Evolutionary conservation across 345 rosid species (phyloP).

Genomic region (Hibiscus tridactylites): DNA sequence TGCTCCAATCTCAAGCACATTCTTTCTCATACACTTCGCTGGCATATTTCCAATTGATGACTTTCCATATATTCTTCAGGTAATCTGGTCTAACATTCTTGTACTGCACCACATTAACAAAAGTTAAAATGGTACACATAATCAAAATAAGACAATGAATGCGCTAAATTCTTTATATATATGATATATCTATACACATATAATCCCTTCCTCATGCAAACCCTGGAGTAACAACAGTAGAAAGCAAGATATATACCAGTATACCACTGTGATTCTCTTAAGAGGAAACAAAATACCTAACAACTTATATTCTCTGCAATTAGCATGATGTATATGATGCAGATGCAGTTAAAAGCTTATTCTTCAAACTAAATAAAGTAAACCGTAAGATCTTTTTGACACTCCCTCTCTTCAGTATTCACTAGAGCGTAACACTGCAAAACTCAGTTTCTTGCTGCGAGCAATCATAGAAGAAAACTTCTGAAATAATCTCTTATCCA

Average conservation of each 20-base stretch:
- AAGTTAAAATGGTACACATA: background rate
- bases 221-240: too few species aligned
- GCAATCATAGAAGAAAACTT: background rate
- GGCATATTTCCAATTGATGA: slow-evolving; percentile 87
- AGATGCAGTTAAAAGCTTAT: background rate
- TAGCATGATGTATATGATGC: background rate
- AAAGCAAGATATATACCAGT: too few species aligned
- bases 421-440: background rate
- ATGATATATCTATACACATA: too few species aligned
- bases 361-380: background rate
- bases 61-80: slow-evolving; percentile 91
- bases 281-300: background rate
- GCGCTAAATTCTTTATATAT: background rate
- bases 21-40: slow-evolving; percentile 54
- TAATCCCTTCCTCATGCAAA: too few species aligned
- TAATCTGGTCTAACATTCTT: slow-evolving; percentile 84
- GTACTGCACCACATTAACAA: slow-evolving; percentile 42
- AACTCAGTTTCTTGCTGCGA: background rate
- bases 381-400: background rate
- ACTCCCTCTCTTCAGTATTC: background rate
- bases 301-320: background rate
- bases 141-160: background rate
- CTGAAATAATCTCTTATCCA: background rate
- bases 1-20: slow-evolving; percentile 26
- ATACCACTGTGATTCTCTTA: too few species aligned